A percentile compares a stretch with the other conserved stretches of the same genome.
Evolutionary conservation across 108 stramenopile genomes (phyloP).

Genomic region (Pinguiococcus pyrenoidosus): DNA sequence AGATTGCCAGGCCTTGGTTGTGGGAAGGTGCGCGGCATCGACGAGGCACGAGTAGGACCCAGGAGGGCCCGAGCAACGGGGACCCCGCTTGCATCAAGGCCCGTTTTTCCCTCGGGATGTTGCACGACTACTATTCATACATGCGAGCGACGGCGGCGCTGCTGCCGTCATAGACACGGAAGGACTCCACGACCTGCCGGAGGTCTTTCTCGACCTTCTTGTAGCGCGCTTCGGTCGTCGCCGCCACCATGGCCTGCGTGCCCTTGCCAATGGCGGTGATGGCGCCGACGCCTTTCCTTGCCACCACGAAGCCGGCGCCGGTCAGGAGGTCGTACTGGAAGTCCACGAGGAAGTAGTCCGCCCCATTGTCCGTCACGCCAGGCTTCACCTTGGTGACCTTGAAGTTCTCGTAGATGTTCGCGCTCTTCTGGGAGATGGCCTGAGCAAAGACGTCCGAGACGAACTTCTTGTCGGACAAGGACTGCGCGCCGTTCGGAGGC

Average conservation of each 20-base stretch:
- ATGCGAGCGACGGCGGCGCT: no score
- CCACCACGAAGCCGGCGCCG: slow-evolving; percentile 87
- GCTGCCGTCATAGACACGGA: not conserved
- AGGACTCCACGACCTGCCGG: not conserved
- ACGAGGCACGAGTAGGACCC: no score
- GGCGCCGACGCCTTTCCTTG: slow-evolving; percentile 65
- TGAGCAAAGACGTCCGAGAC: not conserved
- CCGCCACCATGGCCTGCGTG: slow-evolving; percentile 12
- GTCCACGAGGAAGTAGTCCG: slow-evolving; percentile 64
- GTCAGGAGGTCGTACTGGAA: slow-evolving; percentile 86
- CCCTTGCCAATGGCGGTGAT: slow-evolving; percentile 52
- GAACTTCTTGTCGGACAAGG: not conserved
- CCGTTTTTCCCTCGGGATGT: no score
- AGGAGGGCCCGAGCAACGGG: no score
- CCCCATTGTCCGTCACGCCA: slow-evolving; percentile 23
- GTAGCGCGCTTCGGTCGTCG: slow-evolving; percentile 21
- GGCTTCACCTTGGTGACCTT: slow-evolving; percentile 68
- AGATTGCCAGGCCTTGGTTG: no score
- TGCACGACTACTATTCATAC: no score
- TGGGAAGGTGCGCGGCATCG: no score
- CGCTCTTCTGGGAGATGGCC: slow-evolving; percentile 67
- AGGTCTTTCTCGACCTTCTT: not conserved
- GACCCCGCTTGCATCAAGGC: no score
- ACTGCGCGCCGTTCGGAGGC: not conserved
- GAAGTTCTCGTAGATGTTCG: slow-evolving; percentile 79